phyloP scores from a whole-genome alignment of 129 eudicot species.

The Tanacetum coccineum region DNA sequence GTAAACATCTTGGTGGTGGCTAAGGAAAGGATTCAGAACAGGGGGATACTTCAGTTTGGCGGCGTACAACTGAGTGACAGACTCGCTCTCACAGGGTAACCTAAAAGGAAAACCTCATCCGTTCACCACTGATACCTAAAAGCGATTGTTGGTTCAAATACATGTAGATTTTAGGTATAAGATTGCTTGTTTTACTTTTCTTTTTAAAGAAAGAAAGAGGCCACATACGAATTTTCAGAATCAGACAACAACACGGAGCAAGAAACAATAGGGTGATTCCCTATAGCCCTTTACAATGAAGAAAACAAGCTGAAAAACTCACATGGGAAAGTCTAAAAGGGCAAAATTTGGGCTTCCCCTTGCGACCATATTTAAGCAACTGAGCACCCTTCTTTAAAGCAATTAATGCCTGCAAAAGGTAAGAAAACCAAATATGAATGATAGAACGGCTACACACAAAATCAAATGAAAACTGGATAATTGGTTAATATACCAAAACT shows the following conservation, averaged over 20 bases:
- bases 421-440: constrained; percentile 11
- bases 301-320: constrained; percentile 28
- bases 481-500: not conserved
- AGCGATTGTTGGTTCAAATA: not conserved
- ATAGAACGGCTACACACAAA: constrained; percentile 4
- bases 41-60: too few species aligned
- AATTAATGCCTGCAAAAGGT: constrained; percentile 61
- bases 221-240: not conserved
- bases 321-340: constrained; percentile 92
- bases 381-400: constrained; percentile 92
- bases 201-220: not conserved
- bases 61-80: too few species aligned
- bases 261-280: not conserved
- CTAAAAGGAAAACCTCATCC: too few species aligned
- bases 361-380: constrained; percentile 91
- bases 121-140: not conserved
- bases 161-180: constrained; percentile 1
- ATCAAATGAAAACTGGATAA: not conserved
- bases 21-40: too few species aligned
- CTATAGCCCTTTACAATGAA: not conserved
- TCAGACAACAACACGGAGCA: not conserved
- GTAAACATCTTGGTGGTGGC: too few species aligned
- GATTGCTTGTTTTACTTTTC: constrained; percentile 3
- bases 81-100: too few species aligned
- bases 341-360: constrained; percentile 86